Base-by-base conservation (phyloP, 192 early-diverging fungal genomes). In the Backusella psychrophila region DNA sequence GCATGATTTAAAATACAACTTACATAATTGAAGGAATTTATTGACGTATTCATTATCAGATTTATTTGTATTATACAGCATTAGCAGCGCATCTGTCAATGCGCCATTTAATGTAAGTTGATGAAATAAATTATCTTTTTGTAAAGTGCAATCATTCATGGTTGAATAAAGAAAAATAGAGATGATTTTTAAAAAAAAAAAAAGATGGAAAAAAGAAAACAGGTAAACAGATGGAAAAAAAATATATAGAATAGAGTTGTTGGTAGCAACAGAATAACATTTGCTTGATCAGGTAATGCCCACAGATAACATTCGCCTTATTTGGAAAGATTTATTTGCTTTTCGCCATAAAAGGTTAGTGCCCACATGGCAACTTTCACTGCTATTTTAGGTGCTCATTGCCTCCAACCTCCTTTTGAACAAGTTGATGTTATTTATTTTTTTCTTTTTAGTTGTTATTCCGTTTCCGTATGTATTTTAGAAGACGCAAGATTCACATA, bases 21-120 rank as follows among this genome's bases (percentile, higher is more conserved):
- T 71, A 71, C 69, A 71, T 46, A 71, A 29, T 71, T 49, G 42
- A 44, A 42, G 17, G 12, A 71, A 71, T 49, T 71, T 71, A 49
- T 71, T 29, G 12, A 39, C 46, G n/a, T 49, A 21, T 49, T 42
- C 12, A 12, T 71, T 21, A 23, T 71, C 14, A 17, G 69, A 71
- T 41, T 29, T 49, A 7, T 44, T 71, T 23, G 21, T 71, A 46
- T 46, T 71, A 7, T 46, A 71, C 3, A 71, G 42, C 23, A 41
- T 6, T 12, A 49, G 9, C 8, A 71, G 44, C 29, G 70, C 70
- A 71, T 71, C 70, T 0, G 42, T 42, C 15, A 71, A 44, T 71
- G 70, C 70, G 46, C 42, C 15, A 17, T 71, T 63, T 63, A 63
- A 63, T 44, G 41, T 71, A 23, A 41, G 70, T 11, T 71, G 39